Evolutionary conservation across 768 basidiomycete species (phyloP), one percentile per base, ranked within the genome.

Genomic region (Rhizopogon vinicolor): DNA sequence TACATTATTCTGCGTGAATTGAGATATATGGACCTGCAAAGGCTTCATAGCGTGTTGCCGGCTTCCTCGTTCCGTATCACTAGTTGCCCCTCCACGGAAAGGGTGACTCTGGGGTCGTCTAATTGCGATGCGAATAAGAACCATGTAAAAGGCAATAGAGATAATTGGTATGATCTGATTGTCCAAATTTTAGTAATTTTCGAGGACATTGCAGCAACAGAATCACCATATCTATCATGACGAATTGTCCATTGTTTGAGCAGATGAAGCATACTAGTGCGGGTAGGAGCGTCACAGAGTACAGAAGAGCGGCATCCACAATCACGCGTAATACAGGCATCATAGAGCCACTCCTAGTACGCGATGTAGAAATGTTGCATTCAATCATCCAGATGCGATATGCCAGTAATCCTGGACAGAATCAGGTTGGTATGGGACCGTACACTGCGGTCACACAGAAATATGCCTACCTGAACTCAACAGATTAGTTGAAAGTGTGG

Each of bases 81-180:
- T 10, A 35, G 37, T 28, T 16, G 18, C 9, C 37, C 39, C 41
- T 28, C 51, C 10, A 28, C 25, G 39, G 25, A 41, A 51, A 18
- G 25, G 29, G n/a, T 18, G 29, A 29, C 16, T 43, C 1, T 7
- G 7, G 19, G 28, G 19, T 42, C 28, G 28, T 31, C 18, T 43
- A 12, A 41, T 18, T 16, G 41, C 41, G 31, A 52, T n/a, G 13
- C 40, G 51, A 29, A 52, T 31, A 14, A 56, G 41, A 16, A 56
- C 51, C 55, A 56, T 56, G 25, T 56, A 56, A 35, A 56, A 56
- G 29, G 55, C 51, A 28, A 56, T 56, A 5, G 55, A 56, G 33
- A 56, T 56, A 40, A 56, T 56, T 16, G 55, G 55, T n/a, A 41
- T 44, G 7, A 56, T 39, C 55, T 56, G 16, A 14, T 31, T 46